These are phyloP conservation scores for Colletotrichum tropicale DNA, from an alignment of 2,329 filamentous ascomycete species.

Conservation along the genomic window DNA sequence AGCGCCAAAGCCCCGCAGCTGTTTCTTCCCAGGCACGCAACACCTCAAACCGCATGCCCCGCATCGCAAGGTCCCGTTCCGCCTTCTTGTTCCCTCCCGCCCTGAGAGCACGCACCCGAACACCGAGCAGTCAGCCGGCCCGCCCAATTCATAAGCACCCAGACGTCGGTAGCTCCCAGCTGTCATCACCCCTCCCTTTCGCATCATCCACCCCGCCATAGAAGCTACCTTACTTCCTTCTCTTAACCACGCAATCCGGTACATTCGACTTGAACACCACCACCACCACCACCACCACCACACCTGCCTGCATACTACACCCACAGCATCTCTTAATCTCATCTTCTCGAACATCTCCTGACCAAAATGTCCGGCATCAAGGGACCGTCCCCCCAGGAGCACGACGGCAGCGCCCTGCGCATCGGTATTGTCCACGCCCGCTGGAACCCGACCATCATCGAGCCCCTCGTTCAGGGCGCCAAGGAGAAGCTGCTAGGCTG, in stretches of 20 bases:
- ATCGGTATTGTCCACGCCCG: conserved; percentile 95
- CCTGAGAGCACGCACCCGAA: neutral
- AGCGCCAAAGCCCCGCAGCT: conserved; percentile 1
- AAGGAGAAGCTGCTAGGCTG: conserved; percentile 77
- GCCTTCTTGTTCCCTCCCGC: neutral
- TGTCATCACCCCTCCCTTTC: neutral
- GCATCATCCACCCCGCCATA: neutral
- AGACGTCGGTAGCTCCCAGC: neutral
- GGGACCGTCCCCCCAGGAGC: conserved; percentile 60
- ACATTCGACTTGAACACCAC: neutral
- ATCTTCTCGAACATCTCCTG: neutral
- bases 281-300: neutral
- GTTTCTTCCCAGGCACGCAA: conserved; percentile 1
- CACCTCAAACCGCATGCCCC: conserved; percentile 10
- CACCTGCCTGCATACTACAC: neutral
- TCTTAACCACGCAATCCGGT: neutral
- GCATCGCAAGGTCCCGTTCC: conserved; percentile 15
- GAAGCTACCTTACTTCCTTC: neutral
- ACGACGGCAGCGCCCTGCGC: conserved; percentile 76
- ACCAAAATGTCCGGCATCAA: conserved; percentile 54
- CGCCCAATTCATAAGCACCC: neutral
- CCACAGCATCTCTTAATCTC: neutral
- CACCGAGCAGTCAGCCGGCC: neutral
- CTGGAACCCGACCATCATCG: conserved; percentile 92
- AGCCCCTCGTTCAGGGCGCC: conserved; percentile 80